These are phyloP conservation scores for Ganoderma meredithae DNA, from an alignment of 1,284 basidiomycete genomes.

Conservation along the genomic window DNA sequence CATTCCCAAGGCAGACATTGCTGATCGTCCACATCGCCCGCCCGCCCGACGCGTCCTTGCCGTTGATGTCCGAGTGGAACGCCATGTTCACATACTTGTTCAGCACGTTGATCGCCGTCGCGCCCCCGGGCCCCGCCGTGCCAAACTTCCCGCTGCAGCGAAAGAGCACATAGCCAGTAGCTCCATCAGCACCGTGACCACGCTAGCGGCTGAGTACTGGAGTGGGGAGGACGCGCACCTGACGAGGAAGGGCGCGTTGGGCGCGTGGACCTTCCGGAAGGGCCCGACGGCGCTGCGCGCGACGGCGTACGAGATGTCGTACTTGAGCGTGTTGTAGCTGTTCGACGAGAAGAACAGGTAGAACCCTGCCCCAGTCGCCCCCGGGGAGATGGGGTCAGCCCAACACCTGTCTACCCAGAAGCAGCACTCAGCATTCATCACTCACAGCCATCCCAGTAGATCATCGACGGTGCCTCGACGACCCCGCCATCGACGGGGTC, in stretches of 20 bases:
- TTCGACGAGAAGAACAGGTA: constrained; percentile 36
- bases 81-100: constrained; percentile 19
- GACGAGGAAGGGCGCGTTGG: constrained; percentile 20
- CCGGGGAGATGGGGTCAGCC: too few relatives aligned
- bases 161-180: too few relatives aligned
- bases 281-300: constrained; percentile 33
- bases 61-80: constrained; percentile 20
- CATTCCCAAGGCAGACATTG: constrained; percentile 9
- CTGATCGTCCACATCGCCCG: constrained; percentile 14
- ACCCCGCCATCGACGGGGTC: constrained; percentile 31
- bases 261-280: constrained; percentile 30
- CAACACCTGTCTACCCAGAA: too few relatives aligned
- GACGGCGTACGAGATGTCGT: constrained; percentile 37
- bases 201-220: too few relatives aligned
- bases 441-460: constrained; percentile 17
- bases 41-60: constrained; percentile 14
- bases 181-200: not conserved
- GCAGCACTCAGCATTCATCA: not conserved
- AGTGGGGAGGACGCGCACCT: not conserved
- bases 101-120: constrained; percentile 17
- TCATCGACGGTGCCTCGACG: constrained; percentile 33
- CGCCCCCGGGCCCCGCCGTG: constrained; percentile 12
- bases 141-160: constrained; percentile 7
- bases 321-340: constrained; percentile 32
- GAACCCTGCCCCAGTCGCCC: constrained; percentile 9